These are phyloP conservation scores for Ophiosphaerella korrae DNA, from an alignment of 2,329 filamentous ascomycete genomes.

Conservation along the genomic window DNA sequence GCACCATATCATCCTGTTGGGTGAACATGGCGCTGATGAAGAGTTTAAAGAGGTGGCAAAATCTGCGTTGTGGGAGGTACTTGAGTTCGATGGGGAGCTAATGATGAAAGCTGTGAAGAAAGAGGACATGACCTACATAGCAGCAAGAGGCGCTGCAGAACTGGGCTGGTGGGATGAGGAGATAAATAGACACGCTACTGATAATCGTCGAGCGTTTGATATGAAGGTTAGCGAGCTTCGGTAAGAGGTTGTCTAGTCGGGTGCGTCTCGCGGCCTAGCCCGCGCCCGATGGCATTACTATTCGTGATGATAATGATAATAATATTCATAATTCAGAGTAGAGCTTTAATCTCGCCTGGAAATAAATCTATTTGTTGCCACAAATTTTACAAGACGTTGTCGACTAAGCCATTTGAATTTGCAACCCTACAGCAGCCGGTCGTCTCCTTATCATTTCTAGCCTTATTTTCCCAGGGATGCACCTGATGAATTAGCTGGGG, in stretches of 20 bases:
- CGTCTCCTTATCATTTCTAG: too few species aligned
- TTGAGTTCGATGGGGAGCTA: slow-evolving; percentile 23
- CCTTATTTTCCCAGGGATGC: too few species aligned
- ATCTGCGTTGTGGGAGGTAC: slow-evolving; percentile 23
- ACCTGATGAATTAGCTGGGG: too few species aligned
- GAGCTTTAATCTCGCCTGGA: too few species aligned
- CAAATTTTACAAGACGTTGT: too few species aligned
- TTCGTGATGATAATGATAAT: slow-evolving; percentile 2
- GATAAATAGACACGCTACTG: background rate
- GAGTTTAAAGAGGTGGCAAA: slow-evolving; percentile 31
- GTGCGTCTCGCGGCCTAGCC: too few species aligned
- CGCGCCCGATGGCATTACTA: background rate
- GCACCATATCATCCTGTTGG: slow-evolving; percentile 28
- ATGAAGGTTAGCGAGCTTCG: background rate
- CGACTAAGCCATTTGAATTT: too few species aligned
- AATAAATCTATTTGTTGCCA: too few species aligned
- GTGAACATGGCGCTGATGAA: slow-evolving; percentile 22
- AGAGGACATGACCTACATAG: slow-evolving; percentile 14
- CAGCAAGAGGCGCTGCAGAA: slow-evolving; percentile 32
- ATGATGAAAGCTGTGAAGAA: slow-evolving; percentile 16
- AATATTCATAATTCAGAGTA: background rate
- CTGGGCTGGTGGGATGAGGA: slow-evolving; percentile 18
- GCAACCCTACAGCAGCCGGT: too few species aligned
- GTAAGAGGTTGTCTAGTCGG: too few species aligned
- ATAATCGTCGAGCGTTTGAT: background rate